phyloP scores from a whole-genome alignment of 1,139 yeast genomes.

The Taiozyma sp. region DNA sequence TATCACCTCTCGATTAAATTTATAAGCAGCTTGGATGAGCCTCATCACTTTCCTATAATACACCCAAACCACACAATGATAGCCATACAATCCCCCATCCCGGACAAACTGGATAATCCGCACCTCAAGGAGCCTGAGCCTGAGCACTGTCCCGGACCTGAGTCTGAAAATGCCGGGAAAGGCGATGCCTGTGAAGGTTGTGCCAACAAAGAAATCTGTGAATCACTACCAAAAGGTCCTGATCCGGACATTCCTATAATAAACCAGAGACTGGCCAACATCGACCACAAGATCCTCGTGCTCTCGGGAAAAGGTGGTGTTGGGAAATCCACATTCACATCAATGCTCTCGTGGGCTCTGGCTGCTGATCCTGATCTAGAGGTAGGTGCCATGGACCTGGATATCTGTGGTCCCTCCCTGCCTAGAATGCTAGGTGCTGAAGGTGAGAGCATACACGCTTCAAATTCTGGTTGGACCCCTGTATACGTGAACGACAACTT shows the following conservation, averaged over 20 bases:
- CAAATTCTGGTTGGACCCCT: conserved; percentile 94
- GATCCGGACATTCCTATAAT: conserved; percentile 92
- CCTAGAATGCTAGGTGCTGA: conserved; percentile 94
- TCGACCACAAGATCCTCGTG: conserved; percentile 81
- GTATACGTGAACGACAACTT: conserved; percentile 93
- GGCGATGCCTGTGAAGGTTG: conserved; percentile 95
- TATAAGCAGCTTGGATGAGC: neutral
- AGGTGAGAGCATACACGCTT: conserved; percentile 82
- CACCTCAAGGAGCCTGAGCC: conserved; percentile 55
- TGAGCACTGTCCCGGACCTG: conserved; percentile 98
- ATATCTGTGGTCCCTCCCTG: conserved; percentile 95
- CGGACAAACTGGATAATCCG: conserved; percentile 13
- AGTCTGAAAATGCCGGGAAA: conserved; percentile 87
- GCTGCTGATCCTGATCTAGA: conserved; percentile 86
- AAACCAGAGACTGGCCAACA: conserved; percentile 56
- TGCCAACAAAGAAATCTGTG: conserved; percentile 88
- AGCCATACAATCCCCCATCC: conserved; percentile 15
- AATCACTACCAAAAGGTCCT: conserved; percentile 87
- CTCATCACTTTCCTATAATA: neutral
- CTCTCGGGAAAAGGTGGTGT: conserved; percentile 98
- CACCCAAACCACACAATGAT: conserved; percentile 11
- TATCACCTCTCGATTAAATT: neutral
- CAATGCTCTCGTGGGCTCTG: conserved; percentile 93
- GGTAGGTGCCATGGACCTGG: conserved; percentile 95
- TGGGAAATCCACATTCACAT: conserved; percentile 93